Evolutionary conservation across 768 basidiomycete genomes (phyloP).

Genomic region (Mycena haematopus): DNA sequence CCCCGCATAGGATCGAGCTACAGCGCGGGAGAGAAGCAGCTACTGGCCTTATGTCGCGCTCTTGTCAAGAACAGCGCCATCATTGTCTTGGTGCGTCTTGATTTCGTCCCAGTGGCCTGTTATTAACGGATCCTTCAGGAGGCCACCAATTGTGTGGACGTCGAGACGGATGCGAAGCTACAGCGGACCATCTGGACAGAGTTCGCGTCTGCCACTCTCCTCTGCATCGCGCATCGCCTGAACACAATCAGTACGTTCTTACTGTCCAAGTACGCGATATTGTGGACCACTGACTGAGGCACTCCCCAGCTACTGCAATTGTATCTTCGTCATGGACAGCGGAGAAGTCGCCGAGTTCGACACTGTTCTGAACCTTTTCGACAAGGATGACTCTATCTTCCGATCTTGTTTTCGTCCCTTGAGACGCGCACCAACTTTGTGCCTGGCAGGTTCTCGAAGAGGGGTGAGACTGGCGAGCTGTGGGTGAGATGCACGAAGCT

Average conservation of each 20-base stretch:
- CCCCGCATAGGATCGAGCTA: slow-evolving; percentile 59
- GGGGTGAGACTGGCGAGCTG: no score
- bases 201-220: slow-evolving; percentile 58
- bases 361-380: slow-evolving; percentile 70
- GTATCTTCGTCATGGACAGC: slow-evolving; percentile 74
- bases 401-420: no score
- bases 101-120: neutral
- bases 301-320: slow-evolving; percentile 64
- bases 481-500: no score
- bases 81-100: slow-evolving; percentile 54
- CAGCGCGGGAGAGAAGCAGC: slow-evolving; percentile 72
- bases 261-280: neutral
- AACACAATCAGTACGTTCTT: slow-evolving; percentile 56
- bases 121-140: slow-evolving; percentile 45
- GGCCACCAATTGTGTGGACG: slow-evolving; percentile 66
- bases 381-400: slow-evolving; percentile 69
- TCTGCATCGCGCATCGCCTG: slow-evolving; percentile 64
- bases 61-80: slow-evolving; percentile 66
- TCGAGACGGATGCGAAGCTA: slow-evolving; percentile 67
- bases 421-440: no score
- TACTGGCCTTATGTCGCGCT: slow-evolving; percentile 66
- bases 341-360: slow-evolving; percentile 77
- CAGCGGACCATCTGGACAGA: slow-evolving; percentile 70
- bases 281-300: neutral
- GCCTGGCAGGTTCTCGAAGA: no score